A percentile compares a stretch with the other conserved stretches of the same genome.
Conservation (phyloP, 371 early-diverging fungal species). For the Mucor indicus region DNA sequence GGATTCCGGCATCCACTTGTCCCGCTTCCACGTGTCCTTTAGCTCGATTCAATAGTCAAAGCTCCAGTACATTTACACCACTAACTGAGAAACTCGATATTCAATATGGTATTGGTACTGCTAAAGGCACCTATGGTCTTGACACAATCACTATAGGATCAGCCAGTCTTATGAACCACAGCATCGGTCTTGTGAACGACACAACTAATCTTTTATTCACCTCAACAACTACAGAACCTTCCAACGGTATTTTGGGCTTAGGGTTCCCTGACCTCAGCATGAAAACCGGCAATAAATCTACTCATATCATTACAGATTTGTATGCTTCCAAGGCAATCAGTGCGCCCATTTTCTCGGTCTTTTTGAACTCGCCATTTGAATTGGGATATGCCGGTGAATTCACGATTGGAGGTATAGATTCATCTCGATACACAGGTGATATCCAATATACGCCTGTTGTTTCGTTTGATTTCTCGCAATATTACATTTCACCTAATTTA, state of each 20-base stretch:
- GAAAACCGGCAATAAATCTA: slow-evolving; percentile 25
- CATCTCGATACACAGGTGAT: slow-evolving; percentile 46
- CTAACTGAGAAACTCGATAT: slow-evolving; percentile 24
- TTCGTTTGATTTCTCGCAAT: not conserved
- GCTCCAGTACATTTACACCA: slow-evolving; percentile 30
- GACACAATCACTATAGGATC: slow-evolving; percentile 34
- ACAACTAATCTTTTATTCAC: slow-evolving; percentile 30
- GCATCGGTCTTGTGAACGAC: slow-evolving; percentile 37
- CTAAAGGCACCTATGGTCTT: slow-evolving; percentile 35
- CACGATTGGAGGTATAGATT: slow-evolving; percentile 59
- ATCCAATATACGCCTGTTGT: slow-evolving; percentile 45
- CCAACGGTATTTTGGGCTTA: slow-evolving; percentile 49
- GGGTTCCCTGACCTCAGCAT: slow-evolving; percentile 45
- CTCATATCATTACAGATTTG: slow-evolving; percentile 44
- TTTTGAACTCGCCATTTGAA: slow-evolving; percentile 24
- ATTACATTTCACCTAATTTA: too few species aligned
- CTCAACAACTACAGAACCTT: slow-evolving; percentile 1
- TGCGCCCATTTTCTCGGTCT: slow-evolving; percentile 43
- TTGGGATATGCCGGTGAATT: slow-evolving; percentile 52
- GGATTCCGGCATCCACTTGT: slow-evolving; percentile 41
- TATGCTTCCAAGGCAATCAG: slow-evolving; percentile 31
- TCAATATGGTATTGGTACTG: slow-evolving; percentile 43
- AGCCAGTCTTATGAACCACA: slow-evolving; percentile 36
- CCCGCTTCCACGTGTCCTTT: slow-evolving; percentile 28
- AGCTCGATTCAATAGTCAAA: slow-evolving; percentile 26